phyloP scores from a whole-genome alignment of 345 rosid genomes.

The Ricinus communis region DNA sequence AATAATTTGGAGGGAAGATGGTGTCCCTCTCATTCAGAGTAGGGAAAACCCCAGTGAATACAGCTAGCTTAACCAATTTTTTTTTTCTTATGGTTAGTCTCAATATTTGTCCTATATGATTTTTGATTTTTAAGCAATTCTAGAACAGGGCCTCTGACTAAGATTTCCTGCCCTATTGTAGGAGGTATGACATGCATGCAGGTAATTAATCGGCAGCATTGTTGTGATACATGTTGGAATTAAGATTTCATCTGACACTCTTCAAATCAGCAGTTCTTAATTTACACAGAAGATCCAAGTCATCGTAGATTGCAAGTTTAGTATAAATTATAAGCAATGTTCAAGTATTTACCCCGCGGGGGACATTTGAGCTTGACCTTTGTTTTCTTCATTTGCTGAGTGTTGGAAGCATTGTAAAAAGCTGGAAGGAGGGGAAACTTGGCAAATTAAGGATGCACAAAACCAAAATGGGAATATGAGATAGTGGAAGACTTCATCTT shows the following conservation, averaged over 20 bases:
- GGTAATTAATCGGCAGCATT: neutral
- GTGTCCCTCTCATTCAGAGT: slow-evolving; percentile 70
- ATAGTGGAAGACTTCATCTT: too few species aligned
- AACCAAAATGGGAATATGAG: too few species aligned
- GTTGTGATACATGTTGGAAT: neutral
- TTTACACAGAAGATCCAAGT: neutral
- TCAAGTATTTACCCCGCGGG: too few species aligned
- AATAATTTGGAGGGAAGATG: slow-evolving; percentile 80
- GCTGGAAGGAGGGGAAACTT: too few species aligned
- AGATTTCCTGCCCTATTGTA: neutral
- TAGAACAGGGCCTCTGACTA: neutral
- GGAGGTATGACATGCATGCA: neutral
- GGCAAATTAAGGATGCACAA: neutral
- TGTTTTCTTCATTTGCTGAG: neutral
- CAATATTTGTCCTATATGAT: neutral
- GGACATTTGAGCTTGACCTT: neutral
- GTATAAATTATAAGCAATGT: too few species aligned
- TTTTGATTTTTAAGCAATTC: neutral
- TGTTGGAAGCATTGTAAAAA: neutral
- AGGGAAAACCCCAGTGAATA: slow-evolving; percentile 47
- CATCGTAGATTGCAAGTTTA: neutral
- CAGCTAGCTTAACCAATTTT: slow-evolving; percentile 22
- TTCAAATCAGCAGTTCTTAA: neutral
- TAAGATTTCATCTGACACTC: neutral
- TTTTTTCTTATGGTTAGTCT: neutral